Conservation (phyloP, 345 rosid species). For the Iberis pinnata region DNA sequence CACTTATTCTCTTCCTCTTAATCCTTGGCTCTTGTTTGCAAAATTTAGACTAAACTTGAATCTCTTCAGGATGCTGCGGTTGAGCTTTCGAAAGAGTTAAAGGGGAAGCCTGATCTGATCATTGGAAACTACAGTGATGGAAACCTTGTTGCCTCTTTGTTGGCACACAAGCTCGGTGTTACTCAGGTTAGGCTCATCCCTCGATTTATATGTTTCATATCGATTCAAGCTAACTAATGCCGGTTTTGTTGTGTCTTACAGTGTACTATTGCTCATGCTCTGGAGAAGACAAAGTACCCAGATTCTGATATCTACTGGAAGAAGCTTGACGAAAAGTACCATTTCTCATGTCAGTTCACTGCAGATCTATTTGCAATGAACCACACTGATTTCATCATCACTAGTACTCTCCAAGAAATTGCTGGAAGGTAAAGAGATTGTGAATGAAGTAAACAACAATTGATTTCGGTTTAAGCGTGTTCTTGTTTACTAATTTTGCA, state of each 20-base stretch:
- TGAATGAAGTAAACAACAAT: not conserved
- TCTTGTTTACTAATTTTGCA: conserved; percentile 23
- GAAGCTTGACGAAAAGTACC: conserved; percentile 76
- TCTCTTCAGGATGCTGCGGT: conserved; percentile 54
- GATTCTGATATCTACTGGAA: conserved; percentile 93
- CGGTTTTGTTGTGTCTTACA: conserved; percentile 22
- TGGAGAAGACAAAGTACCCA: conserved; percentile 86
- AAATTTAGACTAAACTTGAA: not conserved
- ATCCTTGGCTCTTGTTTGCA: not conserved
- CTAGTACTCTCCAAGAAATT: conserved; percentile 91
- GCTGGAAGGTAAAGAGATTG: conserved; percentile 74
- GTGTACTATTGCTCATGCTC: conserved; percentile 94
- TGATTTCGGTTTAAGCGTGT: not conserved
- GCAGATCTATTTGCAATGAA: conserved; percentile 93
- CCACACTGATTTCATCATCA: conserved; percentile 85
- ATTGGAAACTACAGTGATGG: conserved; percentile 92
- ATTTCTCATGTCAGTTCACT: conserved; percentile 84
- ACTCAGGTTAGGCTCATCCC: conserved; percentile 52
- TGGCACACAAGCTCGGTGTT: conserved; percentile 74
- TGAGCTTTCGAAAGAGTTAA: conserved; percentile 66
- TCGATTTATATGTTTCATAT: not conserved
- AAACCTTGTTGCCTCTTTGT: conserved; percentile 75
- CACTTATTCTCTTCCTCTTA: not conserved
- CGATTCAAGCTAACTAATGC: not conserved
- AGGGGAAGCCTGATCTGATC: conserved; percentile 80